Evolutionary conservation across 352 stramenopile genomes (phyloP).

Genomic region (Albugo candida): DNA sequence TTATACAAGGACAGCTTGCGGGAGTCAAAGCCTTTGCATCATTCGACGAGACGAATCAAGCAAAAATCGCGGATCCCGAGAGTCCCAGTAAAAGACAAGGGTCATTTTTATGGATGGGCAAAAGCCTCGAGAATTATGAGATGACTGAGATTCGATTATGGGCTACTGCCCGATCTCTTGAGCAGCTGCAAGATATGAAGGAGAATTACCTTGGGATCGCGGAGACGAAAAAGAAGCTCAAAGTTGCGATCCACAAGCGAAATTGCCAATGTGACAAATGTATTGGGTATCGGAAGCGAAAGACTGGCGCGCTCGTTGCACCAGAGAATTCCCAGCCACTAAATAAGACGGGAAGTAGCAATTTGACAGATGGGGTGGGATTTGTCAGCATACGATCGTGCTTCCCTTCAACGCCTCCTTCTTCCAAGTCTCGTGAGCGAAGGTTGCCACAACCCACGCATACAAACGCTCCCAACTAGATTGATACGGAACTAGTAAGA

Average conservation of each 20-base stretch:
- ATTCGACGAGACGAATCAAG: conserved; percentile 7
- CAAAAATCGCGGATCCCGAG: conserved; percentile 8
- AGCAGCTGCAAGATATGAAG: conserved; percentile 69
- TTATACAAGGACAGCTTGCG: conserved; percentile 31
- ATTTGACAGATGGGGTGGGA: not conserved
- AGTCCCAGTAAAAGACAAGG: not conserved
- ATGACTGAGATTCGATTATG: conserved; percentile 65
- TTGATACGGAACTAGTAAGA: not conserved
- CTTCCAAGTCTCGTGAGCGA: not conserved
- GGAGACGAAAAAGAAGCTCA: conserved; percentile 64
- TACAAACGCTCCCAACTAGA: not conserved
- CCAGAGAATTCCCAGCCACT: conserved; percentile 11
- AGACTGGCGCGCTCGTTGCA: too few species aligned
- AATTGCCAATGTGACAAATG: conserved; percentile 71
- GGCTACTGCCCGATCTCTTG: conserved; percentile 38
- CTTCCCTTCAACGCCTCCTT: not conserved
- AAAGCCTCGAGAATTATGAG: conserved; percentile 27
- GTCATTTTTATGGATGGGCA: conserved; percentile 18
- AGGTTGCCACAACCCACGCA: not conserved
- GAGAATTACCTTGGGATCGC: conserved; percentile 75
- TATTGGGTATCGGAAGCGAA: conserved; percentile 18
- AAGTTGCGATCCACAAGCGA: conserved; percentile 67
- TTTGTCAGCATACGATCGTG: not conserved
- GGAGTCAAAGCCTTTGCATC: conserved; percentile 20
- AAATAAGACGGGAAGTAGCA: not conserved